Base-by-base conservation (phyloP, 106 monocot genomes). In the Amphibolis antarctica region DNA sequence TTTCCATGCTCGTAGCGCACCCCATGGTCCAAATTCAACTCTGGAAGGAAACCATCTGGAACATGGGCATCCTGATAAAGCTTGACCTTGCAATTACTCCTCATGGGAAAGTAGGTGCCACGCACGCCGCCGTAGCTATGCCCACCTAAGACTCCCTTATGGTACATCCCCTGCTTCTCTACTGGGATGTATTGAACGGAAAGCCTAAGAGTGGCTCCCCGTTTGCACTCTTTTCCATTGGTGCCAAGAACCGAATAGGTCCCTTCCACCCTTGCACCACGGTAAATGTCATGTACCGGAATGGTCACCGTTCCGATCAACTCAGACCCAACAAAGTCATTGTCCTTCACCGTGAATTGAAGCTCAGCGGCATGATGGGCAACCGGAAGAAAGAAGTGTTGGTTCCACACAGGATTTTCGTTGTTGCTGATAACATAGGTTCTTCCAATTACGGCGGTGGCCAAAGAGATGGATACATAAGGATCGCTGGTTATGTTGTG, bases 31-130 rank as follows among this genome's bases (percentile, higher is more conserved):
- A 89, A 60, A 60, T 21, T 71, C 27, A 96, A 7, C 20, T 81
- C 77, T 4, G 89, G 89, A 10, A 96, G 79, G 52, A 28, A 82
- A 62, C 80, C 82, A 12, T 89, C 83, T 9, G 86, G 78, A 44
- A 89, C 89, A 69, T 89, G 89, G 24, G 89, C 89, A 74, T 89
- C 94, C 69, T 89, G 89, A 66, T 89, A 89, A 10, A 92, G 83
- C 36, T 74, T 86, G 17, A 89, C 81, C 49, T 28, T 78, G 47
- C 89, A 79, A 17, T 81, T 86, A 28, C 62, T 84, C 71, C 94
- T 67, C 0, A 86, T 66, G 13, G 86, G 89, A 49, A 96, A 96
- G 53, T 89, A 96, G 13, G 94, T 96, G 17, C 82, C 83, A 0
- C 68, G 80, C 21, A 89, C 84, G 19, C 94, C 94, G 10, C 10